Evolutionary conservation across 2,329 filamentous ascomycete genomes (phyloP).

Genomic region (Penicillium sp.): DNA sequence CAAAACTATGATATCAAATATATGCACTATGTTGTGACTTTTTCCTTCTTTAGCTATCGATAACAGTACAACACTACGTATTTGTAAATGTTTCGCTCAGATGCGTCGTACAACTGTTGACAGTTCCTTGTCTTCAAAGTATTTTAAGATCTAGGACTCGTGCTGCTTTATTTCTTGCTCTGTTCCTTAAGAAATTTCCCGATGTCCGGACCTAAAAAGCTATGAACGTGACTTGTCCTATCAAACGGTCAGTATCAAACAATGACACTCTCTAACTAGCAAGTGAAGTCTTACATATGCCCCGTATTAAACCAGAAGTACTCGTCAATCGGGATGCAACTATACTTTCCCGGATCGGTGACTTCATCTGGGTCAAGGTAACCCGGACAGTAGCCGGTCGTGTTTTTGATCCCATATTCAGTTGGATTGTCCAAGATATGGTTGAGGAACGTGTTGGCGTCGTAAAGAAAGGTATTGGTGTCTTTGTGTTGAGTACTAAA

Average conservation of each 20-base stretch:
- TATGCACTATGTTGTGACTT: too few relatives aligned
- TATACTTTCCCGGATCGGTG: slow-evolving; percentile 42
- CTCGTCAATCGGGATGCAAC: slow-evolving; percentile 40
- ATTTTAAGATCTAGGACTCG: too few relatives aligned
- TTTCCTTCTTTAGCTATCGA: too few relatives aligned
- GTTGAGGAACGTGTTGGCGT: slow-evolving; percentile 42
- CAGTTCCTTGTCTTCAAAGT: too few relatives aligned
- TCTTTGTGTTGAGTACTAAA: slow-evolving; percentile 33
- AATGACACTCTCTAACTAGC: background rate
- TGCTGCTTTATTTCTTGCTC: background rate
- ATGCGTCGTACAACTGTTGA: too few relatives aligned
- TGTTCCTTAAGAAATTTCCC: background rate
- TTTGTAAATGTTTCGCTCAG: too few relatives aligned
- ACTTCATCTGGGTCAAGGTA: slow-evolving; percentile 47
- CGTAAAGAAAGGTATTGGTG: slow-evolving; percentile 41
- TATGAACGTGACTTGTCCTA: background rate
- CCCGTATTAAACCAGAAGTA: slow-evolving; percentile 51
- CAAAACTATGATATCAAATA: too few relatives aligned
- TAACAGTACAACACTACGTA: too few relatives aligned
- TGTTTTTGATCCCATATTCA: slow-evolving; percentile 44
- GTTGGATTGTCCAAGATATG: slow-evolving; percentile 40
- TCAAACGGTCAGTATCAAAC: background rate
- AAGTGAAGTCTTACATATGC: slow-evolving; percentile 30
- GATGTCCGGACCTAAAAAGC: background rate
- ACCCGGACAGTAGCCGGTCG: slow-evolving; percentile 42